phyloP scores from a whole-genome alignment of 352 stramenopile species.

The Pythium folliculosum region DNA sequence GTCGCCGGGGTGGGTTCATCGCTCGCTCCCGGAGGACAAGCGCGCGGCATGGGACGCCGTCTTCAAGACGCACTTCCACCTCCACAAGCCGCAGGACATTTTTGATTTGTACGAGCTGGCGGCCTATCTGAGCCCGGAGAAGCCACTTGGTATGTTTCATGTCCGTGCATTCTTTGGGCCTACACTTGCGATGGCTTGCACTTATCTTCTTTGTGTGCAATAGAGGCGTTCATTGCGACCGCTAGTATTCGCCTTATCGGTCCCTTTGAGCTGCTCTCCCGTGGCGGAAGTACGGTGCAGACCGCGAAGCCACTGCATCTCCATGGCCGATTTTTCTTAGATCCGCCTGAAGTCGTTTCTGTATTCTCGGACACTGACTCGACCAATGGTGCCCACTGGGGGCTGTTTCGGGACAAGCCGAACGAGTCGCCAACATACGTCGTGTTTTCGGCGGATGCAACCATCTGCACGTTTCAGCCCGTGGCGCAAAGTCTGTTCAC shows the following conservation, averaged over 20 bases:
- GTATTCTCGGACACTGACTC: conserved; percentile 31
- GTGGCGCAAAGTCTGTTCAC: conserved; percentile 43
- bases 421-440: conserved; percentile 44
- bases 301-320: conserved; percentile 45
- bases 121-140: conserved; percentile 27
- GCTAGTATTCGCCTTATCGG: conserved; percentile 46
- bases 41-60: conserved; percentile 41
- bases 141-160: conserved; percentile 33
- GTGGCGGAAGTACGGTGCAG: conserved; percentile 23
- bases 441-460: conserved; percentile 35
- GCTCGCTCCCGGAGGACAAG: conserved; percentile 13
- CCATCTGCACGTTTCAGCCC: conserved; percentile 40
- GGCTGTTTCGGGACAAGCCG: conserved; percentile 49
- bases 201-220: neutral
- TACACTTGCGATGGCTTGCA: neutral
- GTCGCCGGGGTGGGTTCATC: conserved; percentile 2
- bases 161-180: neutral
- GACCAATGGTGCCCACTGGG: conserved; percentile 41
- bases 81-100: conserved; percentile 40
- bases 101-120: conserved; percentile 55
- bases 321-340: conserved; percentile 53
- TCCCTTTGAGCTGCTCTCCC: conserved; percentile 48
- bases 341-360: conserved; percentile 55
- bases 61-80: conserved; percentile 39
- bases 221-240: conserved; percentile 55